Percentiles rank a stretch among this genome's conserved stretches.
These are phyloP conservation scores for Ambrosia trifida DNA, from an alignment of 129 eudicot genomes.

Conservation along the genomic window DNA sequence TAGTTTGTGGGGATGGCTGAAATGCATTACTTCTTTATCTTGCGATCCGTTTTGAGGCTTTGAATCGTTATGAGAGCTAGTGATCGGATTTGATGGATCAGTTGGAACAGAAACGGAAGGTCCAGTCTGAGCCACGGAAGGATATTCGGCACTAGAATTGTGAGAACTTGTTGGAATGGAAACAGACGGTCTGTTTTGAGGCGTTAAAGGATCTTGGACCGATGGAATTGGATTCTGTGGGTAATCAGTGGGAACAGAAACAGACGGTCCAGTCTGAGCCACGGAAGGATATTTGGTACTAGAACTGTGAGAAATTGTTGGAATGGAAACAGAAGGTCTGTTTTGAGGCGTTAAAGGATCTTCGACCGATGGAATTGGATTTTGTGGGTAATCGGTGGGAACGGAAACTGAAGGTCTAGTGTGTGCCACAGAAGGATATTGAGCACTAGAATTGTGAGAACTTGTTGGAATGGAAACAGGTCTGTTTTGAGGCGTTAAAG, in stretches of 20 bases:
- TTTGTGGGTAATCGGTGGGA: background rate
- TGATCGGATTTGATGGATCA: background rate
- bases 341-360: slow-evolving; percentile 16
- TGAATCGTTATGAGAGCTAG: background rate
- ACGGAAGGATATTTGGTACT: background rate
- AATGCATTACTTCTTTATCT: slow-evolving; percentile 40
- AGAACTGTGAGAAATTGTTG: background rate
- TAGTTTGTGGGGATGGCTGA: slow-evolving; percentile 59
- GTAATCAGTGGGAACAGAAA: background rate
- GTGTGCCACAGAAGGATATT: background rate
- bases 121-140: background rate
- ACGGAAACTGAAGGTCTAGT: background rate
- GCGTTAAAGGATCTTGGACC: background rate
- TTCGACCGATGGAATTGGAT: background rate
- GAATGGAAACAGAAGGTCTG: slow-evolving; percentile 2
- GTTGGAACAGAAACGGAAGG: slow-evolving; percentile 2
- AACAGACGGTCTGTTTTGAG: slow-evolving; percentile 15
- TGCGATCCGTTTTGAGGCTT: slow-evolving; percentile 6
- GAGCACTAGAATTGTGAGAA: background rate
- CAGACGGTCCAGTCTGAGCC: background rate
- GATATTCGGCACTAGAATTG: background rate
- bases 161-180: slow-evolving; percentile 3
- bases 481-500: slow-evolving; percentile 10
- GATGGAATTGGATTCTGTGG: background rate
- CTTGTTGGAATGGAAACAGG: background rate